Conservation (phyloP, 441 rosid species). For the Gossypium davidsonii region DNA sequence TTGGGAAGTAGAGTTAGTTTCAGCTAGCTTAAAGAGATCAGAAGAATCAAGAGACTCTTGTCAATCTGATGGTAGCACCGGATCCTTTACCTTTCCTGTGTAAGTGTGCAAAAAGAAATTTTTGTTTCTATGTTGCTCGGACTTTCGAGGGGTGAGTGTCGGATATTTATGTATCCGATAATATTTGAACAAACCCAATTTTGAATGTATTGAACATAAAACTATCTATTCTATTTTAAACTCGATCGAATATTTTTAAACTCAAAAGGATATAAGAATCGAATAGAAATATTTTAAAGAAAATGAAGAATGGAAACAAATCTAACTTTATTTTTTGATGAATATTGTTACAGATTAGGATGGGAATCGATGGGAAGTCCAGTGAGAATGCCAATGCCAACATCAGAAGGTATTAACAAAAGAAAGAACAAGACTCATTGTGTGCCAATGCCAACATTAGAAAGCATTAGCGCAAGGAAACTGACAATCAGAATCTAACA, state of each 20-base stretch:
- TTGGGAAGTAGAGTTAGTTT: constrained; percentile 11
- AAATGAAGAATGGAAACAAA: neutral
- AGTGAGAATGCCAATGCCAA: constrained; percentile 73
- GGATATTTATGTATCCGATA: neutral
- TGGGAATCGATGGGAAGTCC: constrained; percentile 73
- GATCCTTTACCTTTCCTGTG: constrained; percentile 77
- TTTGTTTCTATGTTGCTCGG: neutral
- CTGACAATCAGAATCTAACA: constrained; percentile 41
- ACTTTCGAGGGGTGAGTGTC: neutral
- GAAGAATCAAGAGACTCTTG: constrained; percentile 38
- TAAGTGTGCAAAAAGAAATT: constrained; percentile 23
- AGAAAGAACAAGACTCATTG: constrained; percentile 41
- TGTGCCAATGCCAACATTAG: constrained; percentile 34
- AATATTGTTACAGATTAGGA: constrained; percentile 45
- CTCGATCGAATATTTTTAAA: neutral
- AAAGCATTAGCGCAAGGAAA: neutral
- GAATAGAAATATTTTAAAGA: neutral
- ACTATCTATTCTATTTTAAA: too few species aligned
- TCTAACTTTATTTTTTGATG: neutral
- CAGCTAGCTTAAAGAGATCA: constrained; percentile 15
- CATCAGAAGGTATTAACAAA: constrained; percentile 27
- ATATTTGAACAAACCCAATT: neutral
- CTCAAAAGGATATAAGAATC: neutral
- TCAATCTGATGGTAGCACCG: constrained; percentile 48
- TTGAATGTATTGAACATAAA: neutral